phyloP scores from a whole-genome alignment of 2,329 filamentous ascomycete species.

The Emergomyces orientalis region DNA sequence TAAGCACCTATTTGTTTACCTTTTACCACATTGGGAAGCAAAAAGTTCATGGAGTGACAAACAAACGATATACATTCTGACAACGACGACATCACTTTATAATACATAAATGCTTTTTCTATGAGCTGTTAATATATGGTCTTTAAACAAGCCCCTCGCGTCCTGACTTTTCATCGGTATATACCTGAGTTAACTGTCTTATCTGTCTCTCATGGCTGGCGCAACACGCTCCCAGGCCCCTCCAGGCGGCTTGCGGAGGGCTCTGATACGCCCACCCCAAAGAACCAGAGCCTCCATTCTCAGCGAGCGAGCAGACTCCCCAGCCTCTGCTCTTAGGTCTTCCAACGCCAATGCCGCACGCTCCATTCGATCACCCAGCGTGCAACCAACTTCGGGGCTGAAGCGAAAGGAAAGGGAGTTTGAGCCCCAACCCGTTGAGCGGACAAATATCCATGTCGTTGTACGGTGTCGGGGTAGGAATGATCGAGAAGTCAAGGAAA shows the following conservation, averaged over 20 bases:
- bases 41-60: neutral
- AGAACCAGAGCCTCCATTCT: conserved; percentile 45
- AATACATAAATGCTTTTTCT: neutral
- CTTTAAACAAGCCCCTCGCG: neutral
- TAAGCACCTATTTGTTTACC: neutral
- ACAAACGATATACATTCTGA: neutral
- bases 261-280: conserved; percentile 43
- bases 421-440: conserved; percentile 46
- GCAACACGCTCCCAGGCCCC: conserved; percentile 12
- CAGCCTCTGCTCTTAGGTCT: conserved; percentile 60
- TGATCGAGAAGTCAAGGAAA: conserved; percentile 85
- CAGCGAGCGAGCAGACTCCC: conserved; percentile 54
- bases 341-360: conserved; percentile 34
- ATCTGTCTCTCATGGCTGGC: conserved; percentile 11
- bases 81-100: neutral
- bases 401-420: conserved; percentile 87
- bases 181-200: neutral
- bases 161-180: neutral
- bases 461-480: conserved; percentile 89
- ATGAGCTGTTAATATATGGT: neutral
- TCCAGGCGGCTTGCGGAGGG: conserved; percentile 39
- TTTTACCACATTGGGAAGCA: neutral
- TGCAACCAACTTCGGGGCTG: conserved; percentile 46
- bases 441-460: conserved; percentile 92
- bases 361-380: conserved; percentile 33